Evolutionary conservation across 73 alveolate species (phyloP).

Genomic region (Tetrahymena thermophila): DNA sequence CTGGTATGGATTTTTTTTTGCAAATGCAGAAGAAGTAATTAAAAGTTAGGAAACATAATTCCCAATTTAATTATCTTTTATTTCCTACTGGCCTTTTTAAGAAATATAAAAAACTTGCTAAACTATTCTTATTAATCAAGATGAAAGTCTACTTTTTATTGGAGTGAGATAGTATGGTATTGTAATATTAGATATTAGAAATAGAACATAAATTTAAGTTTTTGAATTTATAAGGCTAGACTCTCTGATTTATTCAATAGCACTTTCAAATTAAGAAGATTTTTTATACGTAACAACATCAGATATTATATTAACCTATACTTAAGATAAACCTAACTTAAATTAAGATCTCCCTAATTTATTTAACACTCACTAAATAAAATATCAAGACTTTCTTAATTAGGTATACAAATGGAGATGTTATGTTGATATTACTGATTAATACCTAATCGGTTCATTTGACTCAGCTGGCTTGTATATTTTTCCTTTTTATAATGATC

Average conservation of each 20-base stretch:
- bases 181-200: neutral
- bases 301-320: neutral
- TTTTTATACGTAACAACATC: neutral
- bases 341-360: neutral
- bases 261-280: neutral
- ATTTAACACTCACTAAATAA: neutral
- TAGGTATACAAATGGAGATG: neutral
- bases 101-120: neutral
- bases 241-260: neutral
- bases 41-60: neutral
- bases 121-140: neutral
- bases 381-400: neutral
- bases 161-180: neutral
- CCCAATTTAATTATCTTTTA: neutral
- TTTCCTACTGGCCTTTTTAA: neutral
- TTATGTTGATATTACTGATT: neutral
- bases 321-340: neutral
- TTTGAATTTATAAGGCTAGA: neutral
- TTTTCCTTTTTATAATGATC: neutral
- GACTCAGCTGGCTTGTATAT: neutral
- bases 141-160: neutral
- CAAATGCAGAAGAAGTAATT: neutral
- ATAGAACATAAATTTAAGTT: neutral
- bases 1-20: neutral
- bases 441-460: neutral